Percentiles rank a stretch among this genome's conserved stretches.
These are phyloP conservation scores for Sphaerulina populicola DNA, from an alignment of 2,329 filamentous ascomycete genomes.

Conservation along the genomic window DNA sequence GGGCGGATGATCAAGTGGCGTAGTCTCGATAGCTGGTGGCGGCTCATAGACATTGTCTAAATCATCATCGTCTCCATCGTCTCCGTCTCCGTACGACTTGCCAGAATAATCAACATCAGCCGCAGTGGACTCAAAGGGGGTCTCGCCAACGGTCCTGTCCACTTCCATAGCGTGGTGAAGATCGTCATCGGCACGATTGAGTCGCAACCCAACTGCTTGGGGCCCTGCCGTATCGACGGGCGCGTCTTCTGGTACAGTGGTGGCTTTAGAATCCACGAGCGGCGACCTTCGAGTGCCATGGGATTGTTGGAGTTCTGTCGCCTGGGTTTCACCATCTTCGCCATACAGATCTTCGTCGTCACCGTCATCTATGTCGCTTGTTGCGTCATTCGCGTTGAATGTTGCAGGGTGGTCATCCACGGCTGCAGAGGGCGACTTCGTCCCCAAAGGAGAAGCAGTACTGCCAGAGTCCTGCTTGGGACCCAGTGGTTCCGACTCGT, in stretches of 20 bases:
- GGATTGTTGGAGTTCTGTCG: neutral
- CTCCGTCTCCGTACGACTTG: neutral
- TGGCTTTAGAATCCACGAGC: conserved; percentile 2
- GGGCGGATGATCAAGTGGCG: neutral
- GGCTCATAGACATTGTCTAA: conserved; percentile 10
- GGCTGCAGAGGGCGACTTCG: neutral
- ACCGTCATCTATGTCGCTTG: conserved; percentile 12
- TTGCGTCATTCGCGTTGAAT: neutral
- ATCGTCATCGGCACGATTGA: conserved; percentile 5
- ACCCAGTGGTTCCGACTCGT: conserved; percentile 9
- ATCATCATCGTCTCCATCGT: conserved; percentile 8
- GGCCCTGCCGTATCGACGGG: neutral
- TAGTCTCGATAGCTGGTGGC: neutral
- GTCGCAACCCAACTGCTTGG: neutral
- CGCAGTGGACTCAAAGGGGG: neutral
- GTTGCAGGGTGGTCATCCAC: neutral
- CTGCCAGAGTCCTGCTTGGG: conserved; percentile 3
- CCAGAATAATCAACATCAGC: neutral
- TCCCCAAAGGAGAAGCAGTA: neutral
- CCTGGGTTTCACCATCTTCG: neutral
- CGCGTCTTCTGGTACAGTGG: neutral
- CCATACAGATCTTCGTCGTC: conserved; percentile 15
- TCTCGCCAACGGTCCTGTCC: neutral
- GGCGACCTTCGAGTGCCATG: neutral
- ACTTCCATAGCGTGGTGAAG: conserved; percentile 6